phyloP scores from a whole-genome alignment of 2,329 filamentous ascomycete species.

The Beauveria sp. region DNA sequence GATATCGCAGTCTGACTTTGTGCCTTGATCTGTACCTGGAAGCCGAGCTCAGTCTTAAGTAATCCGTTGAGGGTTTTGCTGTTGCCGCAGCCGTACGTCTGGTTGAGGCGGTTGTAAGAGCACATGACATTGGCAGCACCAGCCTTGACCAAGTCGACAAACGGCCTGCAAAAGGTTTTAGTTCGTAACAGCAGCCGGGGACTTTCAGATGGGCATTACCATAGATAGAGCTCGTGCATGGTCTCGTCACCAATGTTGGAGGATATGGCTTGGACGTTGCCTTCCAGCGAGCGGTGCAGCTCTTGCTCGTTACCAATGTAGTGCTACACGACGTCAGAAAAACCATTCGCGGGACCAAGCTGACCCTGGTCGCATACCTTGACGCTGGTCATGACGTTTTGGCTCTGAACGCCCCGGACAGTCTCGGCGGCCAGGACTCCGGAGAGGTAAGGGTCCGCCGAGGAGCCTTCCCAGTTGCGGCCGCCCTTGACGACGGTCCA shows the following conservation, averaged over 20 bases:
- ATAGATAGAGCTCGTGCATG: conserved; percentile 57
- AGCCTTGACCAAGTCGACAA: conserved; percentile 57
- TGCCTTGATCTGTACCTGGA: conserved; percentile 26
- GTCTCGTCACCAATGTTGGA: conserved; percentile 54
- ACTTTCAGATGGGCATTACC: conserved; percentile 30
- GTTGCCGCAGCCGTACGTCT: conserved; percentile 66
- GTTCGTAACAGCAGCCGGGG: background rate
- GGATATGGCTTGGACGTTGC: conserved; percentile 46
- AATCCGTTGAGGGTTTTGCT: conserved; percentile 59
- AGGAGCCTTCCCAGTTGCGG: conserved; percentile 70
- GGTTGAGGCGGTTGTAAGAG: conserved; percentile 65
- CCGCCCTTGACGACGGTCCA: conserved; percentile 65
- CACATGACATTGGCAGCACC: conserved; percentile 52
- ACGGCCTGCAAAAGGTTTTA: conserved; percentile 41
- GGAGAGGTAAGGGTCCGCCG: conserved; percentile 61
- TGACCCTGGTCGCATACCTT: conserved; percentile 32
- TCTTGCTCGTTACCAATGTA: conserved; percentile 75
- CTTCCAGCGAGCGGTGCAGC: conserved; percentile 55
- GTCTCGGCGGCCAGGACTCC: conserved; percentile 65
- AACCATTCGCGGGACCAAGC: accelerated
- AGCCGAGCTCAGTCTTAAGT: conserved; percentile 54
- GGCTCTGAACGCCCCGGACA: conserved; percentile 67
- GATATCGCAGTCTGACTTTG: background rate
- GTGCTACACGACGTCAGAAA: conserved; percentile 44
- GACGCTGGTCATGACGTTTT: conserved; percentile 70